Base-by-base conservation (phyloP, 164 flowering plant species). In the Nelumbo lutea region DNA sequence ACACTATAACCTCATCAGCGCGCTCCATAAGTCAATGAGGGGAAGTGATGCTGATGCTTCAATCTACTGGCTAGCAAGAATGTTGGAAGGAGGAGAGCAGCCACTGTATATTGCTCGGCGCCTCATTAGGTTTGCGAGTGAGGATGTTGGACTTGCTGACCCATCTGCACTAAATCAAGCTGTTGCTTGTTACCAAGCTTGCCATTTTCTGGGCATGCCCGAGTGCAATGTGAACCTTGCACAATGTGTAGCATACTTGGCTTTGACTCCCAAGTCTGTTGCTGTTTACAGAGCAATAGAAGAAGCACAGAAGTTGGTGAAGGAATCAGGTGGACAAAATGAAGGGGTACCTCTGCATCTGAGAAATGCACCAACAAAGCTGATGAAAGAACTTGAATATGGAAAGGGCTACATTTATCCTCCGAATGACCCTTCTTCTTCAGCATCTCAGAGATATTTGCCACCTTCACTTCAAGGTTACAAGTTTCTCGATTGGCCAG, bases 201-300 rank as follows among this genome's bases (percentile, higher is more conserved):
- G 93, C 77, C 96, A 87, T 83, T 86, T 90, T 72, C 9, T 93
- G 8, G 98, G 98, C 46, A 89, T 93, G 94, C 98, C 97, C 0
- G 98, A 93, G 77, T 89, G 96, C 79, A 84, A 85, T 74, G 87
- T 86, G 50, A 82, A 77, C 68, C 88, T 93, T 62, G 92, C 93
- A 1, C 98, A 93, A 61, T 90, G 96, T 70, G 98, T 82, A 7
- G 87, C 91, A 0, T 89, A 93, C 76, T 79, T 90, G 82, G 92
- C 98, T 44, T 68, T 88, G 81, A 97, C 97, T 50, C 90, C 96
- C 7, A 89, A 90, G 67, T 93, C 98, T 2, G 75, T 88, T 9
- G 68, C 96, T 14, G 90, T 88, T 41, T 88, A 88, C 65, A 62
- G 74, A 46, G 93, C 95, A 0, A 60, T 93, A 2, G 77, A 6